Evolutionary conservation across 2,329 filamentous ascomycete species (phyloP), one percentile per base, ranked within the genome.

Genomic region (Neofusicoccum cordaticola): DNA sequence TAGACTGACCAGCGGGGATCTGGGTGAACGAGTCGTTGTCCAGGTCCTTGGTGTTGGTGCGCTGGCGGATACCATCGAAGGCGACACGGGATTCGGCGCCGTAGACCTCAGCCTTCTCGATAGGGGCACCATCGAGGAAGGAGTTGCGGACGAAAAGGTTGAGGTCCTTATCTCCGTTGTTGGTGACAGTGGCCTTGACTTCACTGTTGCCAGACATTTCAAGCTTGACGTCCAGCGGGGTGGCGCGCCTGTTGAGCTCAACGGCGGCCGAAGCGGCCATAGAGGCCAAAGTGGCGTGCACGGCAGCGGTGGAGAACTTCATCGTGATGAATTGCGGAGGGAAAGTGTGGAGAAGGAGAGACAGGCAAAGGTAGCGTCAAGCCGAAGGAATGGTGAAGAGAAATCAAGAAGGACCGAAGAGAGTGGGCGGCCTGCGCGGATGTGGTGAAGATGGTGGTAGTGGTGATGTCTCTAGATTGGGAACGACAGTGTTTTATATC

Each of bases 11-110:
- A 53, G 76, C 72, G 42, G 57, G 74, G 63, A 88, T 80, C 39
- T 75, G 74, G 68, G 82, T 73, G 73, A 87, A 88, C 56, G 82
- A 79, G 3, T 81, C 78, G 31, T 82, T 78, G 27, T 71, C 75
- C 27, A 87, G 78, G 44, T 76, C 74, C 15, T 80, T 82, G 66
- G 78, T 73, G 35, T 86, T 73, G 12, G 52, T 45, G 41, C 80
- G 81, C 44, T 85, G 77, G 45, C 82, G 81, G 66, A 87, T 79
- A 52, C 85, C 85, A 53, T 84, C 80, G 68, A 87, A 86, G 12
- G 76, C 72, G 48, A 85, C 73, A 65, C 79, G 72, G 35, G 74
- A 69, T 51, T 76, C 83, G 81, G 52, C 3, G 13, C 11, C 7
- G 42, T 58, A 64, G 52, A 44, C 13, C 35, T 47, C 50, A 6